phyloP scores from a whole-genome alignment of 352 stramenopile genomes.

The Peronospora farinosa region DNA sequence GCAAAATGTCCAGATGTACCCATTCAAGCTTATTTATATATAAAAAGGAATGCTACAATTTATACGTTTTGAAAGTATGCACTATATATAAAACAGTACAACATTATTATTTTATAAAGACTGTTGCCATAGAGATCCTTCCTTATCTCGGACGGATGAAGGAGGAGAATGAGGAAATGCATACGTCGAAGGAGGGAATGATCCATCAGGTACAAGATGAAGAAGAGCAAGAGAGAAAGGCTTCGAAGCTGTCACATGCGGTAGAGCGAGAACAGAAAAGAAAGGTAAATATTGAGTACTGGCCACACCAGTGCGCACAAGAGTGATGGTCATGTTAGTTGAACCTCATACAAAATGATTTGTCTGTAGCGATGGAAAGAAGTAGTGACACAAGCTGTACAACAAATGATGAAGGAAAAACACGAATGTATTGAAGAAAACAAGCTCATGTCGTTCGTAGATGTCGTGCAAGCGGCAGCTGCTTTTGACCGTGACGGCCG shows the following conservation, averaged over 20 bases:
- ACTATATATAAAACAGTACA: too few species aligned
- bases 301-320: slow-evolving; percentile 5
- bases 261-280: slow-evolving; percentile 5
- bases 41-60: too few species aligned
- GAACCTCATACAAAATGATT: slow-evolving; percentile 6
- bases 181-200: background rate
- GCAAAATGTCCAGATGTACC: too few species aligned
- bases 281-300: slow-evolving; percentile 10
- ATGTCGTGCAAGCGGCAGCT: slow-evolving; percentile 42
- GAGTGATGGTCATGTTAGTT: slow-evolving; percentile 17
- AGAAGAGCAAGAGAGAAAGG: slow-evolving; percentile 2
- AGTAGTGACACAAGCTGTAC: slow-evolving; percentile 15
- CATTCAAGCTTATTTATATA: too few species aligned
- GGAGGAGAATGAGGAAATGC: background rate
- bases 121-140: too few species aligned
- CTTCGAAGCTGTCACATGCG: background rate
- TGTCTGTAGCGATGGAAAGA: slow-evolving; percentile 28
- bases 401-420: slow-evolving; percentile 22
- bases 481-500: slow-evolving; percentile 40
- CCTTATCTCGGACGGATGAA: too few species aligned
- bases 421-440: slow-evolving; percentile 1
- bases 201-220: background rate
- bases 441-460: slow-evolving; percentile 28
- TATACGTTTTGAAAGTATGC: too few species aligned
- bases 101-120: too few species aligned